Conservation (phyloP, 768 basidiomycete species). For the Leccinum boreale region DNA sequence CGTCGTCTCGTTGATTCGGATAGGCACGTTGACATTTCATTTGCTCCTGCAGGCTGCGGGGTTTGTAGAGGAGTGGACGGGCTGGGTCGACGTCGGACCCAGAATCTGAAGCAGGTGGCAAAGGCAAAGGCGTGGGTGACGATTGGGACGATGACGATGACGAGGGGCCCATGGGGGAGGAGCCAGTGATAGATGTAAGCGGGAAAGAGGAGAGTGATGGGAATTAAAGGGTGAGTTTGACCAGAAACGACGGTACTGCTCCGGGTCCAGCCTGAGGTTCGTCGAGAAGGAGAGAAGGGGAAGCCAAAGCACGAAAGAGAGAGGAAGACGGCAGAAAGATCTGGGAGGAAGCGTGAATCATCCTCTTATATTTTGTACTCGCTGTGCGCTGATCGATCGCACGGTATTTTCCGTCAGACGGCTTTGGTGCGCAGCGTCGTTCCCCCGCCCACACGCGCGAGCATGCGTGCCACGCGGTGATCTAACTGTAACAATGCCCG, state of each 20-base stretch:
- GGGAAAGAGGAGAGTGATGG: background rate
- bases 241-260: background rate
- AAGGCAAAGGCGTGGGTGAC: slow-evolving; percentile 33
- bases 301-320: background rate
- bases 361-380: background rate
- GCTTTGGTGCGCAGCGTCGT: background rate
- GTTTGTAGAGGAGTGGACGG: slow-evolving; percentile 1
- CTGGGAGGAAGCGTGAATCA: slow-evolving; percentile 70
- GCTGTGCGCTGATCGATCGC: slow-evolving; percentile 12
- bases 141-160: slow-evolving; percentile 55
- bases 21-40: background rate
- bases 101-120: background rate
- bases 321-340: slow-evolving; percentile 42
- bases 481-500: slow-evolving; percentile 66
- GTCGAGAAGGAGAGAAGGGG: background rate
- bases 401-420: background rate
- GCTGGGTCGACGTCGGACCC: background rate
- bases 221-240: background rate
- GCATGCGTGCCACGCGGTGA: background rate
- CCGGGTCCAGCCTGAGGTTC: background rate
- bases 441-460: background rate
- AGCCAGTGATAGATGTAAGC: slow-evolving; percentile 6
- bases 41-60: background rate
- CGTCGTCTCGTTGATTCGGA: background rate
- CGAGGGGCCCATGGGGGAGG: background rate